phyloP scores from a whole-genome alignment of 331 rosid genomes.

The Pyrus hybrid region DNA sequence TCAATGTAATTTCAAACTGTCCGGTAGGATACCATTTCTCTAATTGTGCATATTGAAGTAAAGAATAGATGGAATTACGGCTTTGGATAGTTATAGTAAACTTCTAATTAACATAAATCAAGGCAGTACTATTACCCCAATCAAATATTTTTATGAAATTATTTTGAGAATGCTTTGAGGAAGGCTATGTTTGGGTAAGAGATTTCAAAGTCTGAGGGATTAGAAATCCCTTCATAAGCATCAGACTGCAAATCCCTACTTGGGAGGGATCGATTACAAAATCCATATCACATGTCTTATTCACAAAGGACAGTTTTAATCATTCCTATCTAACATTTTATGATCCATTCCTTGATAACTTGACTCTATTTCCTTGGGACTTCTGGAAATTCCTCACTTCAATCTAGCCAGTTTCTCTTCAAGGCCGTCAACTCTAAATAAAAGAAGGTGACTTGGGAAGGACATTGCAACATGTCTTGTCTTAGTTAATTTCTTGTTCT shows the following conservation, averaged over 20 bases:
- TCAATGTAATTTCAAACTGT: neutral
- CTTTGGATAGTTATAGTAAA: neutral
- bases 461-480: neutral
- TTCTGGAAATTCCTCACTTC: too few relatives aligned
- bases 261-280: too few relatives aligned
- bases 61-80: neutral
- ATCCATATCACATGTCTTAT: too few relatives aligned
- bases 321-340: too few relatives aligned
- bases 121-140: neutral
- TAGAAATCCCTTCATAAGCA: too few relatives aligned
- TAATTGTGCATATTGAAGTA: neutral
- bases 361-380: too few relatives aligned
- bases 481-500: neutral
- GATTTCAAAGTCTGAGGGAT: too few relatives aligned
- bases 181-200: too few relatives aligned
- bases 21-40: neutral
- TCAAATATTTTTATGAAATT: neutral
- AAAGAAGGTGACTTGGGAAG: conserved; percentile 1
- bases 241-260: too few relatives aligned
- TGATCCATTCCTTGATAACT: too few relatives aligned
- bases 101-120: neutral
- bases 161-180: neutral
- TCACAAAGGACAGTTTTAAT: too few relatives aligned
- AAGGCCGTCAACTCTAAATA: neutral
- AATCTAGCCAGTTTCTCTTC: neutral